Percentiles rank a stretch among this genome's conserved stretches.
Evolutionary conservation across 768 basidiomycete species (phyloP).

Genomic region (Tulasnella sp.): DNA sequence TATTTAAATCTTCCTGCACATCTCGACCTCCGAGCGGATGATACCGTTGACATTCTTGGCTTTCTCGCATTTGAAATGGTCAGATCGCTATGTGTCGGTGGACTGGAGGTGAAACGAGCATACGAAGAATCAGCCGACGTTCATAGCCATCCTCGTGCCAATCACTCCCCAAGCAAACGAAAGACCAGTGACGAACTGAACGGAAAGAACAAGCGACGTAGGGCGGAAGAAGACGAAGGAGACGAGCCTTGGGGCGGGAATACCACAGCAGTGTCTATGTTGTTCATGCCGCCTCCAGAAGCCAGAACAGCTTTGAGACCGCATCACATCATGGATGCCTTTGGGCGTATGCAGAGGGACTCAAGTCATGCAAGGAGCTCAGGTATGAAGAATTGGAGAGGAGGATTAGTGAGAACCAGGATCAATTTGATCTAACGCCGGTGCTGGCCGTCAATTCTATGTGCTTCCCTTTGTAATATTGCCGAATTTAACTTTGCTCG

Average conservation of each 20-base stretch:
- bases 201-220: slow-evolving; percentile 35
- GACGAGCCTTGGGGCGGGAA: slow-evolving; percentile 1
- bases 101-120: slow-evolving; percentile 69
- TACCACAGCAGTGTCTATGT: slow-evolving; percentile 51
- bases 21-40: slow-evolving; percentile 80
- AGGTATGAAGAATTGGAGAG: slow-evolving; percentile 83
- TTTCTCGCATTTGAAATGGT: slow-evolving; percentile 98
- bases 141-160: slow-evolving; percentile 40
- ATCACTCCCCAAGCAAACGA: slow-evolving; percentile 39
- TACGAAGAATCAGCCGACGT: slow-evolving; percentile 41
- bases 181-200: slow-evolving; percentile 37
- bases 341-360: slow-evolving; percentile 78
- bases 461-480: too few species aligned
- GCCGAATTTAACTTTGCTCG: too few species aligned
- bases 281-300: slow-evolving; percentile 76
- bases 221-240: slow-evolving; percentile 42
- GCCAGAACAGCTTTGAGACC: slow-evolving; percentile 66
- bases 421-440: slow-evolving; percentile 58
- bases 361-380: slow-evolving; percentile 72
- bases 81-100: slow-evolving; percentile 80
- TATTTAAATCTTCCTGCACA: slow-evolving; percentile 82
- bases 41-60: slow-evolving; percentile 91
- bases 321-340: slow-evolving; percentile 86
- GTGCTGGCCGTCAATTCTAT: too few species aligned
- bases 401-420: slow-evolving; percentile 67